Conservation (phyloP, 768 basidiomycete genomes). For the Cubamyces lactineus region DNA sequence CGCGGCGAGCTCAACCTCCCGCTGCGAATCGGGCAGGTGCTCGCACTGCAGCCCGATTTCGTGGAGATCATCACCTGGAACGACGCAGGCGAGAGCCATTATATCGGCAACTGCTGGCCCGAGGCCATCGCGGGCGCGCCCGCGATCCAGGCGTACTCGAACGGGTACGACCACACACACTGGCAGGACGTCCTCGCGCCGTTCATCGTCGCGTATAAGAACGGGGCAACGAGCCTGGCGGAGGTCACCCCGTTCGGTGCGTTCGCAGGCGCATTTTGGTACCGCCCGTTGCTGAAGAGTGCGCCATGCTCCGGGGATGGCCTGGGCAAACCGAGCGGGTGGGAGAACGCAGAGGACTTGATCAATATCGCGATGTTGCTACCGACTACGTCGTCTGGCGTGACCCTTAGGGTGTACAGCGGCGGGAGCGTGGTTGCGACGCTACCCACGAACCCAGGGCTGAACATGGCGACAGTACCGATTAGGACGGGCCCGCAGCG, state of each 20-base stretch:
- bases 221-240: conserved; percentile 27
- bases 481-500: conserved; percentile 8
- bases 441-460: conserved; percentile 5
- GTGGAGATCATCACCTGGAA: conserved; percentile 76
- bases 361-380: conserved; percentile 16
- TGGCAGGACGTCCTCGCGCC: conserved; percentile 36
- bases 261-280: conserved; percentile 37
- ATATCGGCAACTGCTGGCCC: conserved; percentile 51
- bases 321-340: conserved; percentile 11
- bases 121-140: conserved; percentile 56
- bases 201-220: conserved; percentile 28
- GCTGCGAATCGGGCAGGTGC: conserved; percentile 56
- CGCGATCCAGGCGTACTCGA: conserved; percentile 41
- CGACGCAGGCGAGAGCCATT: conserved; percentile 75
- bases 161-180: conserved; percentile 41
- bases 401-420: conserved; percentile 7
- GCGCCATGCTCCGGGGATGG: conserved; percentile 27
- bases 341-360: conserved; percentile 13
- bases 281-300: conserved; percentile 36
- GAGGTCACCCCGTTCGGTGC: conserved; percentile 17
- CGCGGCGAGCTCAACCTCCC: conserved; percentile 23
- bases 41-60: conserved; percentile 57
- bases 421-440: conserved; percentile 4
- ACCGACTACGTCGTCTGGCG: conserved; percentile 3
- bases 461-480: conserved; percentile 10